A percentile compares a stretch with the other conserved stretches of the same genome.
Conservation (phyloP, 192 early-diverging fungal species). For the Backusella morwellensis region DNA sequence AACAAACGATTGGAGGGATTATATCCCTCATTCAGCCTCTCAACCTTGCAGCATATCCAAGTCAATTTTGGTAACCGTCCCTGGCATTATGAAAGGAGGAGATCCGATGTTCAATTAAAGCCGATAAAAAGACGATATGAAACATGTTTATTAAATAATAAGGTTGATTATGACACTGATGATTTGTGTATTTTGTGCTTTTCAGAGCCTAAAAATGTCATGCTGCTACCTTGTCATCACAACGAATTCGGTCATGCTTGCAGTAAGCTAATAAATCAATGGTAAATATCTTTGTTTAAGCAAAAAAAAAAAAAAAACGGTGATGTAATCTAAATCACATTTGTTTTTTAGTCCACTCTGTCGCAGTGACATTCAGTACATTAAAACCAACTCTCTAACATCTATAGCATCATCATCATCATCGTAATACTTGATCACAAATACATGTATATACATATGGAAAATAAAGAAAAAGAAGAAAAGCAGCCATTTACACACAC, state of each 20-base stretch:
- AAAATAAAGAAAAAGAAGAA: background rate
- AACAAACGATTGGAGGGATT: conserved; percentile 23
- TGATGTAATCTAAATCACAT: background rate
- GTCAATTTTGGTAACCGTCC: conserved; percentile 66
- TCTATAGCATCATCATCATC: background rate
- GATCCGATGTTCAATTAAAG: background rate
- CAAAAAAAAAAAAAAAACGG: background rate
- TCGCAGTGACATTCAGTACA: background rate
- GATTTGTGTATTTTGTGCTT: conserved; percentile 47
- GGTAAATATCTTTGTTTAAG: background rate
- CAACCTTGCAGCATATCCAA: conserved; percentile 65
- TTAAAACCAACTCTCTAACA: background rate
- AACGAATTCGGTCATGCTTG: conserved; percentile 45
- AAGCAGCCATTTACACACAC: background rate
- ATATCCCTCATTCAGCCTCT: conserved; percentile 72
- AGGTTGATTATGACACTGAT: conserved; percentile 17
- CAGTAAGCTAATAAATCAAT: conserved; percentile 32
- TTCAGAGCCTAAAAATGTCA: conserved; percentile 41
- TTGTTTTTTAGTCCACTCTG: background rate
- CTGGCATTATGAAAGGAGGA: conserved; percentile 27
- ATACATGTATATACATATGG: background rate
- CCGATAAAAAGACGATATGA: conserved; percentile 6
- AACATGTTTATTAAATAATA: background rate
- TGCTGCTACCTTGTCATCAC: conserved; percentile 46
- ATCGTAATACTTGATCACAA: background rate